A percentile compares a stretch with the other conserved stretches of the same genome.
Conservation (phyloP, 305 asterid genomes). For the Salvia sclarea region DNA sequence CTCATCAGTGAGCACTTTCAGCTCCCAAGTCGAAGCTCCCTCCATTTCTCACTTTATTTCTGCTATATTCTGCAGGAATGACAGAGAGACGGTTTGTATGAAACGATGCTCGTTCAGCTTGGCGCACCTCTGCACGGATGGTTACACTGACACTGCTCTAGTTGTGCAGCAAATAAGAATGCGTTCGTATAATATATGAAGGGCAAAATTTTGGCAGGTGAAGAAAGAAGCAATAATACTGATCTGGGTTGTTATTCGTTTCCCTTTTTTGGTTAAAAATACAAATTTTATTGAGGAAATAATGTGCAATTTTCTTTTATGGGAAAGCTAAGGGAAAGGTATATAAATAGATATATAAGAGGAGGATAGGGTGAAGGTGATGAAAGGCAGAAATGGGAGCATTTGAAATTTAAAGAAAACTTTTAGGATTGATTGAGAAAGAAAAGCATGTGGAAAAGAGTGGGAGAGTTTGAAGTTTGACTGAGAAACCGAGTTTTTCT, state of each 20-base stretch:
- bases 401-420: conserved; percentile 33
- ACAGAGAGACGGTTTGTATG: neutral
- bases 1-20: conserved; percentile 51
- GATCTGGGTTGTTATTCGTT: neutral
- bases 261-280: neutral
- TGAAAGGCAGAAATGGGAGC: conserved; percentile 26
- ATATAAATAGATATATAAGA: conserved; percentile 17
- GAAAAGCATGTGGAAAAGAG: conserved; percentile 40
- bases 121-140: neutral
- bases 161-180: conserved; percentile 9
- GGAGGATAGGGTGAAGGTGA: conserved; percentile 27
- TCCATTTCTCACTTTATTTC: conserved; percentile 43
- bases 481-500: conserved; percentile 59
- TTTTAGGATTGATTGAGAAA: conserved; percentile 28
- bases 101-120: neutral
- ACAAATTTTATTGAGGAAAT: conserved; percentile 25
- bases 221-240: neutral
- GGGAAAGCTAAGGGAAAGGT: conserved; percentile 23
- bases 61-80: neutral
- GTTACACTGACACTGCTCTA: neutral
- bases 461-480: conserved; percentile 48
- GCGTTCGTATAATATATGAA: conserved; percentile 1
- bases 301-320: conserved; percentile 16
- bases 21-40: conserved; percentile 45
- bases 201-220: neutral